These are phyloP conservation scores for Macrophomina pseudophaseolina DNA, from an alignment of 2,329 filamentous ascomycete genomes.

Conservation along the genomic window DNA sequence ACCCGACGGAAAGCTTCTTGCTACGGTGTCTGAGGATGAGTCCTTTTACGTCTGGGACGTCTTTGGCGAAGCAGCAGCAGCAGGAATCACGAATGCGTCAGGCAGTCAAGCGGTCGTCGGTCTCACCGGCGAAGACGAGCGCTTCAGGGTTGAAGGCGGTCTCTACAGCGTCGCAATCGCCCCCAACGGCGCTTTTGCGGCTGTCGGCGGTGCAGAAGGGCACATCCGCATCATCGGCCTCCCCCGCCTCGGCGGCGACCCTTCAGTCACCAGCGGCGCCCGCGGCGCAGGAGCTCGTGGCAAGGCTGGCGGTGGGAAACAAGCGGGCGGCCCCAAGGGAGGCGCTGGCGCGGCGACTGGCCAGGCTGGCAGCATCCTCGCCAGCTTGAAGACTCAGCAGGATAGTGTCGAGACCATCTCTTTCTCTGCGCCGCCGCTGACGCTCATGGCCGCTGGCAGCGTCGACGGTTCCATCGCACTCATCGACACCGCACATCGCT, in stretches of 20 bases:
- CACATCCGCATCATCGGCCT: conserved; percentile 84
- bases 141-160: conserved; percentile 90
- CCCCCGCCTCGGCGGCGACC: conserved; percentile 61
- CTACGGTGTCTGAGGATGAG: conserved; percentile 86
- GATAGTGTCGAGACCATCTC: conserved; percentile 79
- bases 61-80: conserved; percentile 76
- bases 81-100: conserved; percentile 61
- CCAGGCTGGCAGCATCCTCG: conserved; percentile 75
- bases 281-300: conserved; percentile 54
- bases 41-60: conserved; percentile 93
- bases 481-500: conserved; percentile 84
- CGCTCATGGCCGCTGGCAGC: conserved; percentile 65
- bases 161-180: conserved; percentile 87
- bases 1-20: conserved; percentile 81
- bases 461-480: conserved; percentile 76
- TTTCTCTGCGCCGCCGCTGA: conserved; percentile 66
- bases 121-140: conserved; percentile 80
- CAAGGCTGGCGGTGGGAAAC: conserved; percentile 55
- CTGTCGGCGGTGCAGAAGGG: conserved; percentile 86
- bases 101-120: conserved; percentile 71
- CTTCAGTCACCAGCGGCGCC: conserved; percentile 43
- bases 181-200: conserved; percentile 77
- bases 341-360: conserved; percentile 43
- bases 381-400: conserved; percentile 77
- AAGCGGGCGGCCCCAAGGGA: conserved; percentile 44